Percentiles rank a stretch among this genome's conserved stretches.
phyloP scores from a whole-genome alignment of 306 rosid genomes.

The Myrica gale region DNA sequence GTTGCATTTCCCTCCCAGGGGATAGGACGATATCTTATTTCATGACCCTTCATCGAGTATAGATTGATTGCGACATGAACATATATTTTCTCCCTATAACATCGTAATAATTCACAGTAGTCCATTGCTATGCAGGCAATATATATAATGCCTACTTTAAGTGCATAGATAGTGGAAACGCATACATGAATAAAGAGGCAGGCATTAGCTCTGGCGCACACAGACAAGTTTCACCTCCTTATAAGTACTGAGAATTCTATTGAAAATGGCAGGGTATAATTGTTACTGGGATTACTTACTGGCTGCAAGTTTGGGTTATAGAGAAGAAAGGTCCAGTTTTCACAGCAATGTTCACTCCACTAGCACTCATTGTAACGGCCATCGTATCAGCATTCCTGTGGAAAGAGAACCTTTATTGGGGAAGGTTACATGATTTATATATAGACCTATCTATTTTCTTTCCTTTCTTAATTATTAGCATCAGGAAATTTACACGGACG shows the following conservation, averaged over 20 bases:
- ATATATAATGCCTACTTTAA: too few relatives aligned
- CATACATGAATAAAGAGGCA: neutral
- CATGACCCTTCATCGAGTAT: conserved; percentile 1
- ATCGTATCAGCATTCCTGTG: conserved; percentile 66
- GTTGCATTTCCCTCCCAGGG: conserved; percentile 25
- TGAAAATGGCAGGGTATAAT: conserved; percentile 66
- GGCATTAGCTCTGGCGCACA: neutral
- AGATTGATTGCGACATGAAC: neutral
- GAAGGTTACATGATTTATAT: conserved; percentile 49
- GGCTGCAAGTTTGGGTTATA: conserved; percentile 85
- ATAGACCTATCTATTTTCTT: too few relatives aligned
- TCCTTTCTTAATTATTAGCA: neutral
- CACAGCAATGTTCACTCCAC: conserved; percentile 82
- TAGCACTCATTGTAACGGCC: conserved; percentile 74
- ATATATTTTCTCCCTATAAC: neutral
- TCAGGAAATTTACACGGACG: neutral
- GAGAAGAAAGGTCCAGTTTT: conserved; percentile 88
- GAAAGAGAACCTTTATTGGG: conserved; percentile 70
- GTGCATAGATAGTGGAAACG: too few relatives aligned
- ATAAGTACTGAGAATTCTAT: neutral
- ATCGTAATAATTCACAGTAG: conserved; percentile 7
- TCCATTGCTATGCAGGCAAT: neutral
- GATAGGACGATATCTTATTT: conserved; percentile 23
- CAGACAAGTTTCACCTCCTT: neutral
- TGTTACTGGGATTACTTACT: conserved; percentile 73